These are phyloP conservation scores for Colletotrichum godetiae DNA, from an alignment of 2,329 filamentous ascomycete genomes.

Conservation along the genomic window DNA sequence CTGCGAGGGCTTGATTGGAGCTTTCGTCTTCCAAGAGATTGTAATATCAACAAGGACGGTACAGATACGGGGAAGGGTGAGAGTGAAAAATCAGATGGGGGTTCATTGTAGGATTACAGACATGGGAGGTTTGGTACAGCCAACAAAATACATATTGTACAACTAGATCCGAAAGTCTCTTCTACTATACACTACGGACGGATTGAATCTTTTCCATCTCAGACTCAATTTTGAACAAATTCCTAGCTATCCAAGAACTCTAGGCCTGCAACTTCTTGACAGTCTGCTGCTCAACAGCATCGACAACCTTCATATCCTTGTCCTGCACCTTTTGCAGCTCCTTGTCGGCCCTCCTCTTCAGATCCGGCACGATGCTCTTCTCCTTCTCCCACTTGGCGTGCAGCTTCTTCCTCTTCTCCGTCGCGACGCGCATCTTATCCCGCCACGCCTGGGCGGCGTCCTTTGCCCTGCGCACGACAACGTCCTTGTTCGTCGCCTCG, in stretches of 20 bases:
- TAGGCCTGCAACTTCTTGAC: constrained; percentile 51
- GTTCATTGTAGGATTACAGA: constrained; percentile 21
- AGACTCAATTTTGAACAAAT: background rate
- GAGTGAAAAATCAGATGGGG: background rate
- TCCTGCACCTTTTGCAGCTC: constrained; percentile 63
- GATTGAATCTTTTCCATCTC: background rate
- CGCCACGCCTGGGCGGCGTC: constrained; percentile 63
- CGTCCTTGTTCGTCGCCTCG: constrained; percentile 63
- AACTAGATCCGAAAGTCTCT: constrained; percentile 24
- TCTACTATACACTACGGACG: constrained; percentile 26
- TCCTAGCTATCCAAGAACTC: background rate
- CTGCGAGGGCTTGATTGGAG: constrained; percentile 38
- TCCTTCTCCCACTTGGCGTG: constrained; percentile 62
- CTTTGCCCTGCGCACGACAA: constrained; percentile 54
- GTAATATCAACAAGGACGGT: background rate
- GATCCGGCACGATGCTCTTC: constrained; percentile 55
- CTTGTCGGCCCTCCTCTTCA: constrained; percentile 60
- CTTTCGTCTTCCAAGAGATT: background rate
- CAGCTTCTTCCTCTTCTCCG: constrained; percentile 59
- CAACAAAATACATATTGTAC: constrained; percentile 23
- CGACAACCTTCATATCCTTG: constrained; percentile 63
- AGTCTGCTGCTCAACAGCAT: constrained; percentile 60
- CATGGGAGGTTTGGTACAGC: constrained; percentile 1
- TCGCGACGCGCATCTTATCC: constrained; percentile 59
- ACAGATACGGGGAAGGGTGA: background rate